These are phyloP conservation scores for Graphilbum fragrans DNA, from an alignment of 2,329 filamentous ascomycete species.

Conservation along the genomic window DNA sequence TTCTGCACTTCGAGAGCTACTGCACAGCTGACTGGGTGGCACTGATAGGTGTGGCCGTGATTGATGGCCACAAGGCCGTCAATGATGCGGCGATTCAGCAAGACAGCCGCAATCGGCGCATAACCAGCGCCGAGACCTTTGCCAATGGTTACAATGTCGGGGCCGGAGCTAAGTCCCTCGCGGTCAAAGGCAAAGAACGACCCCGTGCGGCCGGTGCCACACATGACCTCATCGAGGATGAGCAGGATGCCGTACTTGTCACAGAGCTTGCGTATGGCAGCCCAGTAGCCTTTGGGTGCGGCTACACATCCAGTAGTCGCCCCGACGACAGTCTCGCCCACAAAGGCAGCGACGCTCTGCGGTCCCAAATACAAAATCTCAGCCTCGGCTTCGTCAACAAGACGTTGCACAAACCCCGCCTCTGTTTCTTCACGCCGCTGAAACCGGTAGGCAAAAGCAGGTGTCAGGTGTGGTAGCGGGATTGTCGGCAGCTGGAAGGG, in stretches of 20 bases:
- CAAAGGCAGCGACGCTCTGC: constrained; percentile 51
- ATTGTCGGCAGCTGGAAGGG: constrained; percentile 38
- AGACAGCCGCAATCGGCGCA: constrained; percentile 45
- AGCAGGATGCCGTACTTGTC: constrained; percentile 59
- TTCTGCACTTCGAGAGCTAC: constrained; percentile 51
- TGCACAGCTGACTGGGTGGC: constrained; percentile 45
- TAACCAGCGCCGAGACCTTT: constrained; percentile 57
- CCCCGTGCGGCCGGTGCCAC: constrained; percentile 48
- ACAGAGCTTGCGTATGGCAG: constrained; percentile 56
- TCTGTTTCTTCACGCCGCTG: constrained; percentile 33
- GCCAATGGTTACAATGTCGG: constrained; percentile 53
- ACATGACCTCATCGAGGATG: constrained; percentile 74
- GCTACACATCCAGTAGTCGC: constrained; percentile 60
- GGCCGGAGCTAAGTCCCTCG: constrained; percentile 27
- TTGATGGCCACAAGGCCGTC: constrained; percentile 24
- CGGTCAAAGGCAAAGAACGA: constrained; percentile 51
- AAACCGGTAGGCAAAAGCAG: constrained; percentile 51
- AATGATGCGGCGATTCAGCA: constrained; percentile 40
- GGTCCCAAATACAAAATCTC: constrained; percentile 50
- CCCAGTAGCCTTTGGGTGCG: constrained; percentile 54
- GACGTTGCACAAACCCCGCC: constrained; percentile 40
- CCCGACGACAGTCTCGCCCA: constrained; percentile 56
- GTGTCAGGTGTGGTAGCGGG: constrained; percentile 48
- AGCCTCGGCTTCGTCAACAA: constrained; percentile 48
- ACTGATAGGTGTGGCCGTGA: constrained; percentile 52